Evolutionary conservation across 2,329 filamentous ascomycete species (phyloP).

Genomic region (Neonectria neomacrospora): DNA sequence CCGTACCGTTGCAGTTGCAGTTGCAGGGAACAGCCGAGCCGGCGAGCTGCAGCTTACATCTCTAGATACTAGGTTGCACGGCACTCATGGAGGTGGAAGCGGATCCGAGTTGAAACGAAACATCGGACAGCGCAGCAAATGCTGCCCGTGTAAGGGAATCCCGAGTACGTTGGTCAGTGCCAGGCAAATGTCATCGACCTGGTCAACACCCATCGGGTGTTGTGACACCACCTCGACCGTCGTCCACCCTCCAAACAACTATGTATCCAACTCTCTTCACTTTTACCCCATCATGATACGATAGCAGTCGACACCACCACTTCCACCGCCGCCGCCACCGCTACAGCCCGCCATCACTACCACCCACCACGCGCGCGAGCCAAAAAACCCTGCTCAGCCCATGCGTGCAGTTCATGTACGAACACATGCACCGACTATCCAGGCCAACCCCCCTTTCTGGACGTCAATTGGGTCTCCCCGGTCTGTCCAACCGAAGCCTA

Average conservation of each 20-base stretch:
- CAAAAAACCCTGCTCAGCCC: conserved; percentile 33
- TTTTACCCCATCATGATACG: conserved; percentile 11
- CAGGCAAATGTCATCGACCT: neutral
- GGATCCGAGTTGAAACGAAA: conserved; percentile 23
- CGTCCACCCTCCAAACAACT: neutral
- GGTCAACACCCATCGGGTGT: neutral
- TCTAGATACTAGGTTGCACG: neutral
- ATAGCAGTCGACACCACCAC: conserved; percentile 14
- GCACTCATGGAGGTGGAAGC: neutral
- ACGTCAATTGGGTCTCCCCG: conserved; percentile 18
- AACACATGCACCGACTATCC: conserved; percentile 24
- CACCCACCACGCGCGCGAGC: conserved; percentile 22
- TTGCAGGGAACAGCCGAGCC: conserved; percentile 19
- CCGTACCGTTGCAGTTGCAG: conserved; percentile 22
- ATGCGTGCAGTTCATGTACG: conserved; percentile 44
- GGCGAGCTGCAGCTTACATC: conserved; percentile 24
- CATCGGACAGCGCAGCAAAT: conserved; percentile 6
- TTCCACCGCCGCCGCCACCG: conserved; percentile 10
- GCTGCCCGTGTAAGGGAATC: conserved; percentile 3
- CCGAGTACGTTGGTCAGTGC: neutral
- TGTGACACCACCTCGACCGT: neutral
- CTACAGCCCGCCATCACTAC: conserved; percentile 11
- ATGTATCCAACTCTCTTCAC: neutral
- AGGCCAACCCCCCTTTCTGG: conserved; percentile 2
- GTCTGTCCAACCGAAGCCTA: conserved; percentile 19